Percentiles rank a stretch among this genome's conserved stretches.
Conservation (phyloP, 305 asterid species). For the Ajuga reptans region DNA sequence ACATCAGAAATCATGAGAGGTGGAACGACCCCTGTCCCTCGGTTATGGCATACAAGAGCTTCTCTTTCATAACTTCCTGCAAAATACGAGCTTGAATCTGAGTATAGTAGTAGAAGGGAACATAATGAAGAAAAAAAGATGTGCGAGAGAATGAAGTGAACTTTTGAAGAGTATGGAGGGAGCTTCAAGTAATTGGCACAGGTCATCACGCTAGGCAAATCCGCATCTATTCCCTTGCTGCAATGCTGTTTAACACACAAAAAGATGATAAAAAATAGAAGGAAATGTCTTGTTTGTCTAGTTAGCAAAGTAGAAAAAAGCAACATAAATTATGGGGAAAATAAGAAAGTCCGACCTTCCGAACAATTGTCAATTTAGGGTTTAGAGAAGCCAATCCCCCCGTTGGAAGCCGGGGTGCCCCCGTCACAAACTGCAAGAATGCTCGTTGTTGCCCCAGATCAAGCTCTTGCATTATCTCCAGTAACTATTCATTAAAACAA, state of each 20-base stretch:
- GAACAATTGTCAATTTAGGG: slow-evolving; percentile 88
- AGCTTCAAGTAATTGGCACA: slow-evolving; percentile 93
- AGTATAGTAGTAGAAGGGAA: background rate
- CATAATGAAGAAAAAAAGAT: background rate
- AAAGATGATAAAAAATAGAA: background rate
- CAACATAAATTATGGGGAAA: background rate
- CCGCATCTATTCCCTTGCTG: slow-evolving; percentile 49
- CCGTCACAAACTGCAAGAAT: slow-evolving; percentile 92
- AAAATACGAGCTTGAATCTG: background rate
- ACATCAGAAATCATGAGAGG: slow-evolving; percentile 43
- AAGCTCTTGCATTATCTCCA: slow-evolving; percentile 80
- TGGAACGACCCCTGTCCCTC: slow-evolving; percentile 97
- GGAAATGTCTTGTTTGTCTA: background rate
- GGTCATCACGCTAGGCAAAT: slow-evolving; percentile 97
- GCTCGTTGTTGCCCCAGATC: slow-evolving; percentile 68
- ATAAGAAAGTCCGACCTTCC: slow-evolving; percentile 47
- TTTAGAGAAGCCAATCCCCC: slow-evolving; percentile 91
- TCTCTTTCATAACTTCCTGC: slow-evolving; percentile 86
- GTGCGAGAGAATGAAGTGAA: slow-evolving; percentile 20
- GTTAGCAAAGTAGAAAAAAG: background rate
- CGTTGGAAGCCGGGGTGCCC: slow-evolving; percentile 88
- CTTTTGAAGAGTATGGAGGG: slow-evolving; percentile 93
- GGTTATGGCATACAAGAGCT: slow-evolving; percentile 71
- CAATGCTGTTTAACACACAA: slow-evolving; percentile 50
- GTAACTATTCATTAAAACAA: slow-evolving; percentile 40